Evolutionary conservation across 306 rosid species (phyloP).

Genomic region (Elaeagnus macrophylla): DNA sequence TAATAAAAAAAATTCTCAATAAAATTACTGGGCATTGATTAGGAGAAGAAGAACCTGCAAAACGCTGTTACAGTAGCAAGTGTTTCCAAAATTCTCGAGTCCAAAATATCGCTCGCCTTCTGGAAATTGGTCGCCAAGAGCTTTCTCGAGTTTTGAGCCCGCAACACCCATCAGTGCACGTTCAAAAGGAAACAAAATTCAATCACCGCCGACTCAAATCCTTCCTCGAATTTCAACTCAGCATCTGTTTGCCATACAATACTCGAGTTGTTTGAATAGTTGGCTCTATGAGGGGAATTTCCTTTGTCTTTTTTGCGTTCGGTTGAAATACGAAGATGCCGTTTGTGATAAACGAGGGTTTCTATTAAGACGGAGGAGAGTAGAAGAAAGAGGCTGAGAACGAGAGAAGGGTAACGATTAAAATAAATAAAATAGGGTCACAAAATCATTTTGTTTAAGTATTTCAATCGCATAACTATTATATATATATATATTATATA

Average conservation of each 20-base stretch:
- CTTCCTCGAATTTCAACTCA: slow-evolving; percentile 29
- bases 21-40: background rate
- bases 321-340: too few relatives aligned
- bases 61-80: slow-evolving; percentile 97
- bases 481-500: too few relatives aligned
- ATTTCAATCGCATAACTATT: too few relatives aligned
- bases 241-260: slow-evolving; percentile 21
- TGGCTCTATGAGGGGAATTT: too few relatives aligned
- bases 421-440: too few relatives aligned
- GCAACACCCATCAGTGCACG: slow-evolving; percentile 78
- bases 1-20: background rate
- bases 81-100: slow-evolving; percentile 94
- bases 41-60: slow-evolving; percentile 56
- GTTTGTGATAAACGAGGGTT: too few relatives aligned
- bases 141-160: slow-evolving; percentile 98
- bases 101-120: slow-evolving; percentile 99
- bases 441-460: too few relatives aligned
- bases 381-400: too few relatives aligned
- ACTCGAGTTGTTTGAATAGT: background rate
- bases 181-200: slow-evolving; percentile 16
- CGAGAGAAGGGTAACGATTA: too few relatives aligned
- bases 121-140: slow-evolving; percentile 97
- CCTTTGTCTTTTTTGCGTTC: too few relatives aligned
- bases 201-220: slow-evolving; percentile 40
- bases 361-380: too few relatives aligned